Base-by-base conservation (phyloP, 768 basidiomycete species). In the Sistotremastrum niveocremeum region DNA sequence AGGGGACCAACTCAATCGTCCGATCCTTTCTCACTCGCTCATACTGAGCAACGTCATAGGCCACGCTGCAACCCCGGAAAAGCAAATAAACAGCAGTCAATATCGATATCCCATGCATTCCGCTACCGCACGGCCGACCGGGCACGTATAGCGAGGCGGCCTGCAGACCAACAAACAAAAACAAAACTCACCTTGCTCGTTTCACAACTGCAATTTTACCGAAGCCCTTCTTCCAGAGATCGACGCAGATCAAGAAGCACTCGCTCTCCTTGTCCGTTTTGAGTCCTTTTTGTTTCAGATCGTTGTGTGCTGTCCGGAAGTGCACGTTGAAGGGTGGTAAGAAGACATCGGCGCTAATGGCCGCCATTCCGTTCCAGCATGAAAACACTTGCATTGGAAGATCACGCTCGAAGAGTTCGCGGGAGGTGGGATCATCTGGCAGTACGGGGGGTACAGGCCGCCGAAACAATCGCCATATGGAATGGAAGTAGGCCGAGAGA, bases 321-420 rank as follows among this genome's bases (percentile, higher is more conserved):
- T 20, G 20, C 20, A 20, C 20, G 20, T 20, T 20, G 20, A 20
- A 20, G 20, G 20, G 67, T 47, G 59, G 59, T 52, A 69, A 68
- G 57, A 71, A 62, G 4, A 67, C 68, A 9, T 65, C 66, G 2
- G 69, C 66, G 44, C 69, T 66, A 32, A 71, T 57, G n/a, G 69
- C 60, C 42, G 66, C 65, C 52, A 68, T 64, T 43, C 69, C 69
- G 54, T 71, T 71, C 69, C 69, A 71, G 60, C 69, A 71, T 2
- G 67, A 69, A 57, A 70, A 68, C 8, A 71, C 68, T 51, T 71
- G 69, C 33, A 69, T 59, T 7, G 68, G 68, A 29, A 69, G 55
- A 52, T 69, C 65, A 20, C 60, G 51, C 50, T 65, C 62, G 63
- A 71, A 69, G 31, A 66, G 61, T 44, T 63, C 61, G 28, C 61